phyloP scores from a whole-genome alignment of 805 yeast species.

The Zygosaccharomyces siamensis region DNA sequence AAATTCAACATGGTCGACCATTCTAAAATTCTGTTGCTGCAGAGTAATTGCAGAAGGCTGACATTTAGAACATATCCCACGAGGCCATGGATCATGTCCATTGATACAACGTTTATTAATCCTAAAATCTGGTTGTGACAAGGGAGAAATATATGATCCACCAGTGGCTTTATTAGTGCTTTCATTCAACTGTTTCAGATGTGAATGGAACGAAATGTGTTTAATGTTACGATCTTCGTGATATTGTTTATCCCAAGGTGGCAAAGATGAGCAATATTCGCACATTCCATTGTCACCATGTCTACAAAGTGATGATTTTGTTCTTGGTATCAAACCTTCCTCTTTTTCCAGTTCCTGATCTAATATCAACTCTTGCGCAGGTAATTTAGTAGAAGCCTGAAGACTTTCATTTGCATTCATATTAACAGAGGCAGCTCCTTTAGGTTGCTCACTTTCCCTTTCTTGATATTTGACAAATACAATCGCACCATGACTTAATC shows the following conservation, averaged over 20 bases:
- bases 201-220: constrained; percentile 82
- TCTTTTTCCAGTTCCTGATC: constrained; percentile 62
- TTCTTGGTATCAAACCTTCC: constrained; percentile 69
- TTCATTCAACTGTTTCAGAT: constrained; percentile 68
- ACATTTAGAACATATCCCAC: constrained; percentile 91
- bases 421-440: not conserved
- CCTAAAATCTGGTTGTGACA: constrained; percentile 62
- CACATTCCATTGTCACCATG: constrained; percentile 97
- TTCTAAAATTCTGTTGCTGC: constrained; percentile 82
- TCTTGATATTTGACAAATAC: constrained; percentile 41
- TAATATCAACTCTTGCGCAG: constrained; percentile 52
- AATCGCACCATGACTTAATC: constrained; percentile 59
- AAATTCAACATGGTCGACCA: constrained; percentile 97
- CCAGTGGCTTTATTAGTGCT: constrained; percentile 50
- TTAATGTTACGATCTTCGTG: constrained; percentile 72
- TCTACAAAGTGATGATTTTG: constrained; percentile 60
- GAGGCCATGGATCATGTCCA: constrained; percentile 93
- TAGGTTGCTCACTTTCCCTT: constrained; percentile 2
- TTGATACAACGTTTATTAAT: constrained; percentile 59
- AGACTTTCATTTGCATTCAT: constrained; percentile 1
- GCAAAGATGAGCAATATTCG: constrained; percentile 91
- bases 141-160: constrained; percentile 74
- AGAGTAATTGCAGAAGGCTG: constrained; percentile 94
- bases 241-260: constrained; percentile 87
- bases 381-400: constrained; percentile 15